Percentiles rank a stretch among this genome's conserved stretches.
phyloP scores from a whole-genome alignment of 805 yeast genomes.

The Suhomyces faveliae region DNA sequence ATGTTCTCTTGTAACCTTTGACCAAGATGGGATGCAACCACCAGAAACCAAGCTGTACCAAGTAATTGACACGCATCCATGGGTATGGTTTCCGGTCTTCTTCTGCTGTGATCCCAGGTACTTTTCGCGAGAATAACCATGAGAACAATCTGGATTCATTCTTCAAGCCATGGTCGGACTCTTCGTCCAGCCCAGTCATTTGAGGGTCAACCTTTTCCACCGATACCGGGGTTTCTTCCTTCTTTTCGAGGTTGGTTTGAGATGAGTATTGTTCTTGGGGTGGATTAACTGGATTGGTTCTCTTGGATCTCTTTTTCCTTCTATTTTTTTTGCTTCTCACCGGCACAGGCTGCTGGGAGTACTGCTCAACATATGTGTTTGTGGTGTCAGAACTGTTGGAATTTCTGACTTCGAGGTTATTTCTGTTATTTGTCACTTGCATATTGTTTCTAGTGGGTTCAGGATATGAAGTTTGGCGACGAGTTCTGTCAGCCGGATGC shows the following conservation, averaged over 20 bases:
- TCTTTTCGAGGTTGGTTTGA: constrained; percentile 11
- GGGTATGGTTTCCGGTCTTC: constrained; percentile 55
- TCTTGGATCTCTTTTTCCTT: constrained; percentile 6
- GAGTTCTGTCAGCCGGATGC: not conserved
- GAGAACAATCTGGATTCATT: constrained; percentile 54
- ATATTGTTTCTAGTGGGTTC: no score
- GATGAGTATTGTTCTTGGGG: not conserved
- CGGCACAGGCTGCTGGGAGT: constrained; percentile 10
- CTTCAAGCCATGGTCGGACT: constrained; percentile 17
- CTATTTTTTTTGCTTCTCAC: not conserved
- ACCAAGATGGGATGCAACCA: constrained; percentile 41
- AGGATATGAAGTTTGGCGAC: not conserved
- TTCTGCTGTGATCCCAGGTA: constrained; percentile 50
- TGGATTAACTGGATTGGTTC: constrained; percentile 4
- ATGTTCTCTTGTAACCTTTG: constrained; percentile 41
- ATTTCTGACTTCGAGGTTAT: constrained; percentile 7
- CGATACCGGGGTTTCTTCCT: not conserved
- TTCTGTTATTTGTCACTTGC: not conserved
- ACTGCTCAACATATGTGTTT: constrained; percentile 13
- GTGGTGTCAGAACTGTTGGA: constrained; percentile 12
- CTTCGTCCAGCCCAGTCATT: not conserved
- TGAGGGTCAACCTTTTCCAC: not conserved
- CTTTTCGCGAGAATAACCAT: constrained; percentile 46
- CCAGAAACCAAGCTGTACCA: constrained; percentile 40
- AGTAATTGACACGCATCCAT: constrained; percentile 35